phyloP scores from a whole-genome alignment of 345 rosid genomes.

The Melastoma malabathricum region DNA sequence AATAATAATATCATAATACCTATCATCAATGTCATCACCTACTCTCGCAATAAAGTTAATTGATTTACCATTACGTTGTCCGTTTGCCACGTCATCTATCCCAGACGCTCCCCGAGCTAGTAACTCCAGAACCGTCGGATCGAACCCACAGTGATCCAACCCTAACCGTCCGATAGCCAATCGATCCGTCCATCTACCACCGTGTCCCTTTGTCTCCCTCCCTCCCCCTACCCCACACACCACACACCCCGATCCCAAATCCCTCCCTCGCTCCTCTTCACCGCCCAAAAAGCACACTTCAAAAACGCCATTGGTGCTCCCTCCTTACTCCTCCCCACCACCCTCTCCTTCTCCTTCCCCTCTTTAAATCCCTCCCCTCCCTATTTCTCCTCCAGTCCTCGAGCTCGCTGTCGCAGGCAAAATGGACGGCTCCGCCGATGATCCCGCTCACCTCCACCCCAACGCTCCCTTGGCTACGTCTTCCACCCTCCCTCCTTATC shows the following conservation, averaged over 20 bases:
- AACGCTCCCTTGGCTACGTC: not conserved
- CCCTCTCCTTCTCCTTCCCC: slow-evolving; percentile 3
- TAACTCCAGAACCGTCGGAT: slow-evolving; percentile 10
- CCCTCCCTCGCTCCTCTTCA: too few species aligned
- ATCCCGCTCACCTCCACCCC: not conserved
- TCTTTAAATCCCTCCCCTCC: slow-evolving; percentile 12
- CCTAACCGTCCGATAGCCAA: slow-evolving; percentile 18
- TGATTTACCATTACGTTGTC: too few species aligned
- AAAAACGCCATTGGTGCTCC: not conserved
- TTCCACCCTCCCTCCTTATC: slow-evolving; percentile 15
- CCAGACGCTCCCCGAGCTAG: not conserved
- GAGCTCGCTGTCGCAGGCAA: not conserved
- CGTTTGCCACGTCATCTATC: slow-evolving; percentile 25
- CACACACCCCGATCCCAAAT: not conserved
- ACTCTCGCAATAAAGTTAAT: too few species aligned
- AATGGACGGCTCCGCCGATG: slow-evolving; percentile 6
- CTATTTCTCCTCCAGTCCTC: slow-evolving; percentile 3
- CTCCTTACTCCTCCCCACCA: slow-evolving; percentile 3
- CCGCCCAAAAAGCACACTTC: not conserved
- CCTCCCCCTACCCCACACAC: too few species aligned
- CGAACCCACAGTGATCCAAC: not conserved
- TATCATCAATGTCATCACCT: too few species aligned
- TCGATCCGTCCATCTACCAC: slow-evolving; percentile 1
- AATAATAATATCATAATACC: too few species aligned
- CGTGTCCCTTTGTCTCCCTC: not conserved